phyloP scores from a whole-genome alignment of 2,329 filamentous ascomycete genomes.

The Verticillium longisporum region DNA sequence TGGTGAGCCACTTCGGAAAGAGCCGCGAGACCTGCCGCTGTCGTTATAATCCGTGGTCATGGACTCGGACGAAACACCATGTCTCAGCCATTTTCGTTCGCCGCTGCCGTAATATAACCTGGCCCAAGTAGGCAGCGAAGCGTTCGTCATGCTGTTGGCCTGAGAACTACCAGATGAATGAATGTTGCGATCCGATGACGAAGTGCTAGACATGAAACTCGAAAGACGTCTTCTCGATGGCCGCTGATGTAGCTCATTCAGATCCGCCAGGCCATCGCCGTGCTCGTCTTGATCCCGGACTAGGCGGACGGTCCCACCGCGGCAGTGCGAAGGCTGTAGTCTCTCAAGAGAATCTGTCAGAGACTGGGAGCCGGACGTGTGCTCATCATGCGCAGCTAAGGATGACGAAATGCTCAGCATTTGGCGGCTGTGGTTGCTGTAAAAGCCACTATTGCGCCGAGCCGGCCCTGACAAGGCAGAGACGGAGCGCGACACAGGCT shows the following conservation, averaged over 20 bases:
- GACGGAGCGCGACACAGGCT: slow-evolving; percentile 40
- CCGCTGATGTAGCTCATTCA: slow-evolving; percentile 45
- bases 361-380: slow-evolving; percentile 30
- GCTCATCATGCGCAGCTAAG: slow-evolving; percentile 35
- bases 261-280: slow-evolving; percentile 55
- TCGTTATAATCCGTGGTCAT: slow-evolving; percentile 39
- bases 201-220: slow-evolving; percentile 39
- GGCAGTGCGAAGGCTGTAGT: slow-evolving; percentile 36
- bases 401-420: slow-evolving; percentile 53
- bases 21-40: slow-evolving; percentile 36
- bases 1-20: slow-evolving; percentile 40
- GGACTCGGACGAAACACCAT: slow-evolving; percentile 35
- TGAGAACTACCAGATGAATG: slow-evolving; percentile 45
- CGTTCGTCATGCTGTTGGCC: slow-evolving; percentile 35
- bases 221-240: slow-evolving; percentile 49
- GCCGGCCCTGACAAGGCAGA: slow-evolving; percentile 35
- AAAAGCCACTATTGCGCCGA: slow-evolving; percentile 42
- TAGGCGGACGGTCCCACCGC: slow-evolving; percentile 32
- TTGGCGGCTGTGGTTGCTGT: slow-evolving; percentile 44
- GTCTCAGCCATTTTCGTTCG: slow-evolving; percentile 43
- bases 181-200: slow-evolving; percentile 46
- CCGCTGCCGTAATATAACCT: slow-evolving; percentile 67
- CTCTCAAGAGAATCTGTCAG: slow-evolving; percentile 41
- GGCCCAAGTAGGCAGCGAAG: slow-evolving; percentile 48
- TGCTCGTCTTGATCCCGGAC: slow-evolving; percentile 56